Evolutionary conservation across 371 early-diverging fungal species (phyloP), one percentile per base, ranked within the genome.

Genomic region (Apophysomyces elegans): DNA sequence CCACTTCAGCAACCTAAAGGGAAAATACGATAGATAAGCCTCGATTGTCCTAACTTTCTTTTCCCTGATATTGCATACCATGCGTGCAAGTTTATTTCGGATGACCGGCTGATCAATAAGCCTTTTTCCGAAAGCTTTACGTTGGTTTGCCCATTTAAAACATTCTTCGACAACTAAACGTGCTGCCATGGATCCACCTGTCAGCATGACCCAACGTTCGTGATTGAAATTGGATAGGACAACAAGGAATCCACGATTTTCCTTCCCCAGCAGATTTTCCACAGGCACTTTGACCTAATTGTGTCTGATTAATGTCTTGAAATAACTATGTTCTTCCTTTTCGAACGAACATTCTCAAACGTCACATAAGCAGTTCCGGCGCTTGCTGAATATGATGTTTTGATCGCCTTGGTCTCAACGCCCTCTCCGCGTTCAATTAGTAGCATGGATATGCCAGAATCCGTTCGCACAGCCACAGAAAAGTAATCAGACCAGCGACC

Each of bases 231-330:
- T 91, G 77, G 69, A 58, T 8, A 81, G 32, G 74, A 69, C 86
- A 59, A 85, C 90, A 80, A 92, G 90, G 88, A 95, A 95, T 9
- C 95, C 96, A 44, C 91, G 79, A 76, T 93, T 92, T 77, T 91
- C 93, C 67, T 92, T 88, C 45, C 96, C 96, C 65, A 95, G 80
- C 47, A 95, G 59, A 78, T 95, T 94, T 69, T 87, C 84, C 37
- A 82, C 89, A 63, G 96, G 96, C 0, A 95, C 95, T 66, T 89
- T 86, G 65, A 93, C 37, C 41, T 39, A 38, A 60, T 4, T 18
- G 16, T 36, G 1, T n/a, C 13, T 6, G 46, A 6, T 45, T 12
- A 45, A 16, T 13, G 8, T 7, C 46, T 13, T 16, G 13, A n/a
- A 6, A 4, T 18, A 6, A 13, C 6, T n/a, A 13, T 13, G 1